Percentiles rank a stretch among this genome's conserved stretches.
phyloP scores from a whole-genome alignment of 2,329 filamentous ascomycete genomes.

The Thermochaetoides dissita region DNA sequence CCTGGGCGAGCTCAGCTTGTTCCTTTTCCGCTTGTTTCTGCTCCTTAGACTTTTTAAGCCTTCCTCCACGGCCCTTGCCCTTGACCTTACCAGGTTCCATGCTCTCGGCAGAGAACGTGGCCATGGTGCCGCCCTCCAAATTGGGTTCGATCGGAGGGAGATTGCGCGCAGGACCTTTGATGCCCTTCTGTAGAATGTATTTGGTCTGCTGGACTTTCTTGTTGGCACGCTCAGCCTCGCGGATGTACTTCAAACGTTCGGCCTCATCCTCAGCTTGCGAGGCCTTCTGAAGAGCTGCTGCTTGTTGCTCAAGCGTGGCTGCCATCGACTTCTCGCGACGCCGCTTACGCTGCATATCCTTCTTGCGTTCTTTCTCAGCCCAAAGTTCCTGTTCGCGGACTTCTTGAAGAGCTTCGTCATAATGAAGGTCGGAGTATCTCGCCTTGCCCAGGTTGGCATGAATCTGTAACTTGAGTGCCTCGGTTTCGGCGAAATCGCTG shows the following conservation, averaged over 20 bases:
- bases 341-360: constrained; percentile 97
- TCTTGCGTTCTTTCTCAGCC: constrained; percentile 97
- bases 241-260: constrained; percentile 66
- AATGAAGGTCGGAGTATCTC: constrained; percentile 63
- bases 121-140: constrained; percentile 72
- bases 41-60: constrained; percentile 83
- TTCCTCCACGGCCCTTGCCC: constrained; percentile 41
- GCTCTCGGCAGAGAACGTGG: constrained; percentile 63
- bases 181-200: constrained; percentile 71
- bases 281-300: constrained; percentile 65
- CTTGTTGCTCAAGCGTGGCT: constrained; percentile 80
- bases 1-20: constrained; percentile 76
- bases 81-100: constrained; percentile 37
- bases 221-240: constrained; percentile 76
- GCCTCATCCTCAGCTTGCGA: constrained; percentile 66
- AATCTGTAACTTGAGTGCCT: constrained; percentile 47
- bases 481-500: constrained; percentile 43
- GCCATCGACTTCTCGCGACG: constrained; percentile 92
- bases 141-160: constrained; percentile 63
- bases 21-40: constrained; percentile 71
- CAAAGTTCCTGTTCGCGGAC: constrained; percentile 82
- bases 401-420: constrained; percentile 67
- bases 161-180: constrained; percentile 58
- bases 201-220: constrained; percentile 90
- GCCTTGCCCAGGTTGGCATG: constrained; percentile 60